Base-by-base conservation (phyloP, 2,329 filamentous ascomycete genomes). In the Alternaria ventricosa region DNA sequence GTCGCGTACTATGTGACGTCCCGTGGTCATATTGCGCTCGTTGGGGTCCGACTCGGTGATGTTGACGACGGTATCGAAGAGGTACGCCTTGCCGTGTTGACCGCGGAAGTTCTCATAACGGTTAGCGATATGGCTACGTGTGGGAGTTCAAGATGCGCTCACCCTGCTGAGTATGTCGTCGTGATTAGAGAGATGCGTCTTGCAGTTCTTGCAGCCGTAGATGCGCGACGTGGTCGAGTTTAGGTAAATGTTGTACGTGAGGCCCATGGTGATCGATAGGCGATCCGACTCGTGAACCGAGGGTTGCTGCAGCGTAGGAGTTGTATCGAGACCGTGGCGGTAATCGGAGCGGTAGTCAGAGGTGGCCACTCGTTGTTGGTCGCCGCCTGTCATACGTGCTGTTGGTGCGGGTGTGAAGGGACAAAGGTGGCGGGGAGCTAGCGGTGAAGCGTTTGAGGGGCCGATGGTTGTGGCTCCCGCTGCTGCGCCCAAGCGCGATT, bases 11-110 rank as follows among this genome's bases (percentile, higher is more conserved):
- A 98, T 87, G 81, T 99, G 96, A 58, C 92, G 89, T 57, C 96
- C 96, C 1, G 96, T 99, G 13, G 96, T 99, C 96, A 99, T 99
- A 83, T 92, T 97, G 70, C 96, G 93, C 83, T 99, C 96, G 78
- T 88, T 90, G n/a, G 95, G 88, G 65, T 97, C 92, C 71, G 91
- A 90, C 49, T 89, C 86, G 69, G 90, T 91, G 79, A 97, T 87
- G 82, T 99, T 99, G 81, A 99, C 96, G 59, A 99, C 96, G 67
- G 81, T 89, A 82, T 95, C 92, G 86, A 99, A 98, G 70, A 99
- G 90, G 82, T 94, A 99, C 60, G 96, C 96, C 84, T 98, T 98
- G 78, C 96, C 96, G 81, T 98, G 95, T 81, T 98, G 95, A 75
- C 96, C 96, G 66, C 96, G 93, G 85, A 99, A 99, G 84, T 97